phyloP scores from a whole-genome alignment of 768 basidiomycete species.

The Serpula lacrymans region DNA sequence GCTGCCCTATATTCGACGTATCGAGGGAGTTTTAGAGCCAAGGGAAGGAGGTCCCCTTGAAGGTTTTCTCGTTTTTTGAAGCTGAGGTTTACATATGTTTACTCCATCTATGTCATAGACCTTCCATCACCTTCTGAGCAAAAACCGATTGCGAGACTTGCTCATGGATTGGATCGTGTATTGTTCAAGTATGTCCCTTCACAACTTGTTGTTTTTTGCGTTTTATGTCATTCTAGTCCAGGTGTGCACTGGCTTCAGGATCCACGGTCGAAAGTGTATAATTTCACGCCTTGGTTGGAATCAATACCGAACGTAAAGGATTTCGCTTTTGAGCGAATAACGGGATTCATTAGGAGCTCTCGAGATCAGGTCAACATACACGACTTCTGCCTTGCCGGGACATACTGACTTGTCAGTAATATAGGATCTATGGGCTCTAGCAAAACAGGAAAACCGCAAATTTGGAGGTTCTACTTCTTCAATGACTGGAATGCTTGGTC shows the following conservation, averaged over 20 bases:
- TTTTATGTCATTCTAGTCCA: too few relatives aligned
- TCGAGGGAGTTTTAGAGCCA: conserved; percentile 16
- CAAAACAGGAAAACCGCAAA: conserved; percentile 49
- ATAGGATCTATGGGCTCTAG: conserved; percentile 65
- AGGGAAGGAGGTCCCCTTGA: not conserved
- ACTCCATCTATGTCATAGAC: conserved; percentile 31
- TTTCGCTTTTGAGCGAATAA: conserved; percentile 80
- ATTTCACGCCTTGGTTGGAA: conserved; percentile 73
- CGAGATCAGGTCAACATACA: conserved; percentile 55
- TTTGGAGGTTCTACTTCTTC: conserved; percentile 92
- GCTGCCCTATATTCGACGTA: conserved; percentile 22
- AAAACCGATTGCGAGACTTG: conserved; percentile 57
- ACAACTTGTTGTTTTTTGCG: too few relatives aligned
- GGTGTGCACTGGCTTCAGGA: conserved; percentile 90
- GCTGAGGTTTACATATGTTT: not conserved
- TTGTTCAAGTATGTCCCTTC: conserved; percentile 63
- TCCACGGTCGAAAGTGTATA: conserved; percentile 80
- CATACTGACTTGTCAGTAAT: not conserved
- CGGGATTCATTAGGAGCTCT: conserved; percentile 75
- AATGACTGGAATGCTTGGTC: conserved; percentile 75
- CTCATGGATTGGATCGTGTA: conserved; percentile 65
- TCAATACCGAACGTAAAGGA: conserved; percentile 71
- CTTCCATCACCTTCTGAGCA: conserved; percentile 40
- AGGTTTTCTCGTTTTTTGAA: not conserved
- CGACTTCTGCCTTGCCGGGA: not conserved